Percentiles rank a stretch among this genome's conserved stretches.
Evolutionary conservation across 768 basidiomycete species (phyloP).

Genomic region (Sarcodon aspratus): DNA sequence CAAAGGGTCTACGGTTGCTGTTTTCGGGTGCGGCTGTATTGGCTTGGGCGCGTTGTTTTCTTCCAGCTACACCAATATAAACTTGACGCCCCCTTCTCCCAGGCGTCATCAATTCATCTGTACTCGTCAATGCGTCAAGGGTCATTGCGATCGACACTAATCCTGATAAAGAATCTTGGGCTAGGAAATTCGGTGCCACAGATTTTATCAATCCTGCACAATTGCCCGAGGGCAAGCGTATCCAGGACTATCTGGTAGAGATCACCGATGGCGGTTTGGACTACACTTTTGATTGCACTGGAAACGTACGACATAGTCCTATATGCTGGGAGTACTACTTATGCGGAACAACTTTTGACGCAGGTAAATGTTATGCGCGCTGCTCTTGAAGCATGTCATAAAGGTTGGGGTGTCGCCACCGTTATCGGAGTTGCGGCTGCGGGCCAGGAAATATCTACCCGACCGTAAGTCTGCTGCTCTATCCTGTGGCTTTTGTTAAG

Average conservation of each 20-base stretch:
- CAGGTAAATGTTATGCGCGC: constrained; percentile 88
- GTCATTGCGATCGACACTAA: constrained; percentile 93
- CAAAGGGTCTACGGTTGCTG: constrained; percentile 77
- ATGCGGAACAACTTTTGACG: neutral
- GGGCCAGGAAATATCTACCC: constrained; percentile 59
- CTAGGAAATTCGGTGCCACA: constrained; percentile 86
- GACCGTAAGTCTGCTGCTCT: constrained; percentile 24
- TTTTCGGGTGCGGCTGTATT: constrained; percentile 95
- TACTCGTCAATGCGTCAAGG: constrained; percentile 68
- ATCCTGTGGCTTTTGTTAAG: constrained; percentile 2
- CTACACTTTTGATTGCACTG: constrained; percentile 95
- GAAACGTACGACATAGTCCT: constrained; percentile 49
- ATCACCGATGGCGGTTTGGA: constrained; percentile 96
- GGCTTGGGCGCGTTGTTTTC: constrained; percentile 37
- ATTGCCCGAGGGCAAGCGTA: constrained; percentile 68
- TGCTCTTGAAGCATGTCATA: constrained; percentile 98
- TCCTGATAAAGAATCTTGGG: constrained; percentile 77
- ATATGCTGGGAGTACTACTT: constrained; percentile 17
- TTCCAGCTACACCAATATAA: too few relatives aligned
- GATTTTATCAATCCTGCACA: constrained; percentile 82
- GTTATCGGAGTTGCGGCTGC: constrained; percentile 96
- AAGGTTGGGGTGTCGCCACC: constrained; percentile 97
- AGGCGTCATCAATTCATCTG: constrained; percentile 77
- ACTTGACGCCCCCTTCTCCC: too few relatives aligned
- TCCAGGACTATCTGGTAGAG: constrained; percentile 84